These are phyloP conservation scores for Jacaranda copaia DNA, from an alignment of 257 asterid genomes.

Conservation along the genomic window DNA sequence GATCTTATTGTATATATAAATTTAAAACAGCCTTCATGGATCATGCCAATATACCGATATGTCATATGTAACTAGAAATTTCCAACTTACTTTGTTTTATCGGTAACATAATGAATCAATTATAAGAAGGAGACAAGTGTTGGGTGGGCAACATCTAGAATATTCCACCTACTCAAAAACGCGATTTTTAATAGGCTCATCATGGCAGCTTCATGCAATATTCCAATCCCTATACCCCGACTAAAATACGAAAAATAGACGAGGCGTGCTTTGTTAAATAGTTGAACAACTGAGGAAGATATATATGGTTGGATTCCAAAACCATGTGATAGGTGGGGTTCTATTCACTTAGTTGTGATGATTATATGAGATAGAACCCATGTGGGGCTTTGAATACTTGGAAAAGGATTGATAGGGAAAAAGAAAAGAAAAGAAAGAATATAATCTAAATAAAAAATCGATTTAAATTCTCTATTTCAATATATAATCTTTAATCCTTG, in stretches of 20 bases:
- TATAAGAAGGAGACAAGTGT: constrained; percentile 9
- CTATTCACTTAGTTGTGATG: constrained; percentile 30
- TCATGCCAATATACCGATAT: not conserved
- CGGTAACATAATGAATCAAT: not conserved
- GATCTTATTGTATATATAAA: too few species aligned
- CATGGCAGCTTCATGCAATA: constrained; percentile 32
- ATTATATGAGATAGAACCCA: constrained; percentile 23
- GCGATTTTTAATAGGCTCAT: not conserved
- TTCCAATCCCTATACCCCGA: not conserved
- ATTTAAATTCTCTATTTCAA: too few species aligned
- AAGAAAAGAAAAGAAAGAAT: not conserved
- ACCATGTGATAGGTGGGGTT: constrained; percentile 40
- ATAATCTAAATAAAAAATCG: too few species aligned
- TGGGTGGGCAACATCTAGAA: constrained; percentile 29
- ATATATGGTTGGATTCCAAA: constrained; percentile 31
- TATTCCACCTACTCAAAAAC: constrained; percentile 22
- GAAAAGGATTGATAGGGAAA: not conserved
- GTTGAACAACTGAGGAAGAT: not conserved
- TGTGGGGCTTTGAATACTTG: constrained; percentile 2
- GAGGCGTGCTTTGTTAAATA: constrained; percentile 2
- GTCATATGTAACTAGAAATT: not conserved
- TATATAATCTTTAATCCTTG: too few species aligned
- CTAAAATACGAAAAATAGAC: not conserved
- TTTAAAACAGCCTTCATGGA: too few species aligned
- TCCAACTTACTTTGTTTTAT: not conserved